Conservation (phyloP, 495 filamentous ascomycete species). For the Aspergillus heteromorphus region DNA sequence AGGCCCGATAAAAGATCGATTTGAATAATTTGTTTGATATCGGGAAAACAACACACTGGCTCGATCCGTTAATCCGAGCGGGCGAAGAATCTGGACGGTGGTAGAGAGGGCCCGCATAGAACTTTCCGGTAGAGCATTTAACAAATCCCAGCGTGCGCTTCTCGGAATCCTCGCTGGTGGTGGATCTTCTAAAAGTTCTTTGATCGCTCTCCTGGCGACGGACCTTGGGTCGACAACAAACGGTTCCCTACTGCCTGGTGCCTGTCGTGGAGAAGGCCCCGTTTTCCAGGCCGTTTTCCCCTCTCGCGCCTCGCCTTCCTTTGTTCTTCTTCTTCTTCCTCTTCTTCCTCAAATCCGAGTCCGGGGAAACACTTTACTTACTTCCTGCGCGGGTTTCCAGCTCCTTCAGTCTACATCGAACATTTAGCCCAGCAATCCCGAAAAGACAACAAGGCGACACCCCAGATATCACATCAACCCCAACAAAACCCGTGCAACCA, state of each 20-base stretch:
- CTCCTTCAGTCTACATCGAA: neutral
- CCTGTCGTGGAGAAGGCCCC: slow-evolving; percentile 4
- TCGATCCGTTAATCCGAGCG: neutral
- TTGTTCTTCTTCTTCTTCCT: neutral
- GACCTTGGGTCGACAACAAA: slow-evolving; percentile 17
- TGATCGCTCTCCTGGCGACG: neutral
- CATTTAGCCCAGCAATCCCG: neutral
- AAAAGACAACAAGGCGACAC: too few relatives aligned
- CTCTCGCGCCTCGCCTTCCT: neutral
- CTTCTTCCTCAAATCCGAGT: too few relatives aligned
- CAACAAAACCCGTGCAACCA: slow-evolving; percentile 20
- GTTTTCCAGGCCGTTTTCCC: neutral
- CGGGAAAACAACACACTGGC: neutral
- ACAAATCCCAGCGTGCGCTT: neutral
- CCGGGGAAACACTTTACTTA: too few relatives aligned
- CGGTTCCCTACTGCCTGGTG: slow-evolving; percentile 3
- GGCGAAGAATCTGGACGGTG: neutral
- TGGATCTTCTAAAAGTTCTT: neutral
- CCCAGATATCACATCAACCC: neutral
- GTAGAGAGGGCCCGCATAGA: neutral
- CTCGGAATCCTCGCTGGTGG: neutral
- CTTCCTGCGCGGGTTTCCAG: neutral
- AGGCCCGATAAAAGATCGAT: neutral
- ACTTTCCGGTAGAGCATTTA: neutral
- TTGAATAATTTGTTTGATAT: too few relatives aligned